Base-by-base conservation (phyloP, 1,284 basidiomycete species). In the Ganoderma lucidum region DNA sequence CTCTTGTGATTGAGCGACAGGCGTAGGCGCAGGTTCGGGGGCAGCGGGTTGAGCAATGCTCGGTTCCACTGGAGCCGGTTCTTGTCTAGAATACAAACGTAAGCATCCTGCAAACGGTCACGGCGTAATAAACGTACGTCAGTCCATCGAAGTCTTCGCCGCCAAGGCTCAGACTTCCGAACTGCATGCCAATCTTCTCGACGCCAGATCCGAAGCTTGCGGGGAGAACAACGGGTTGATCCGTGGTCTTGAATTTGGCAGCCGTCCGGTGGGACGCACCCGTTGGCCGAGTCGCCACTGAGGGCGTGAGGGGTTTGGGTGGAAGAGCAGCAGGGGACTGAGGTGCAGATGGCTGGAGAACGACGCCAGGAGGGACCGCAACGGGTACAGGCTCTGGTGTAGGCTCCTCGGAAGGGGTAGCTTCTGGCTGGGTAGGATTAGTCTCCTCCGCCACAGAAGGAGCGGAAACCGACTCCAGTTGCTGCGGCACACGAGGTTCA, bases 121-220 rank as follows among this genome's bases (percentile, higher is more conserved):
- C 17, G 14, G 28, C 15, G 9, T 23, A 41, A 48, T 15, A 6
- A 42, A 69, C 58, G 45, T 64, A 83, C 87, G 76, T 74, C 71
- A 81, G 82, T 41, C 82, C 72, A 64, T 90, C 88, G 37, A 88
- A 75, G 65, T 86, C 86, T 64, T 93, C 91, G 19, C 89, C 90
- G 51, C 87, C 88, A 42, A 94, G 83, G 78, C 87, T 90, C 72
- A 94, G 80, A 78, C 92, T 93, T 51, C 93, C 93, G 75, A 94
- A 94, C 75, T 94, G 93, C 93, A 94, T 93, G 61, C 92, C 93
- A 63, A 93, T 81, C 78, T 91, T 93, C 78, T 93, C 91, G 37
- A 91, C 74, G 35, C 84, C 84, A 12, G 85, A 78, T 28, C 88
- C 86, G 78, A 91, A 91, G 75, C 79, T 81, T 6, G 81, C 82